A percentile compares a stretch with the other conserved stretches of the same genome.
Conservation (phyloP, 495 filamentous ascomycete genomes). For the Extremus antarcticus region DNA sequence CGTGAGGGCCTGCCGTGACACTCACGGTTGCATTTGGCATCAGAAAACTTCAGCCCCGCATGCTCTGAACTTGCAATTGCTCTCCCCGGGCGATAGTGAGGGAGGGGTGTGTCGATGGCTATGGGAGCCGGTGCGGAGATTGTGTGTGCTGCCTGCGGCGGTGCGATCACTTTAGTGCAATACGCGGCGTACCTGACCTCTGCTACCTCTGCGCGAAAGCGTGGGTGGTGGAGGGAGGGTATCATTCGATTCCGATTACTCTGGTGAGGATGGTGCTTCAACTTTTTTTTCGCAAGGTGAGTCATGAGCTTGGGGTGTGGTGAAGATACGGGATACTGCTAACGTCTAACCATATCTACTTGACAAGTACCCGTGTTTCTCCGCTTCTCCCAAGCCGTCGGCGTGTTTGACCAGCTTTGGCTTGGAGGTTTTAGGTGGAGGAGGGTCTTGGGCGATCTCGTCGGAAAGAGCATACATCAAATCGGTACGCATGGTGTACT, state of each 20-base stretch:
- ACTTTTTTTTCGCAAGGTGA: constrained; percentile 46
- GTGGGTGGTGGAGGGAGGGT: constrained; percentile 35
- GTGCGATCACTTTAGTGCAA: constrained; percentile 91
- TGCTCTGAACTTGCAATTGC: constrained; percentile 17
- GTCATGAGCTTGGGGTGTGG: constrained; percentile 26
- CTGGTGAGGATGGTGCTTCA: constrained; percentile 77
- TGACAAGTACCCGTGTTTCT: background rate
- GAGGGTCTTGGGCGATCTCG: background rate
- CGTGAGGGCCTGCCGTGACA: constrained; percentile 87
- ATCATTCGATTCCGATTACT: constrained; percentile 99
- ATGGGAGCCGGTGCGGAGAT: constrained; percentile 40
- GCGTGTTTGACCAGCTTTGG: background rate
- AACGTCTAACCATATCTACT: constrained; percentile 9
- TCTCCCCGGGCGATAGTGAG: constrained; percentile 33
- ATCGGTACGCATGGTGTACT: constrained; percentile 70
- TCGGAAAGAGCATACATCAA: constrained; percentile 48
- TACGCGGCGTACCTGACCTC: constrained; percentile 75
- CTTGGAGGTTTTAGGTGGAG: background rate
- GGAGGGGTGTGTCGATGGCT: constrained; percentile 18
- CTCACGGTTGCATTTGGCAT: constrained; percentile 92
- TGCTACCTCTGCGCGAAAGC: constrained; percentile 29
- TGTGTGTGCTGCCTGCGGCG: constrained; percentile 28
- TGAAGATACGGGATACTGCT: constrained; percentile 25
- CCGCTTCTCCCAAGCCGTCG: background rate
- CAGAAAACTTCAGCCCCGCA: constrained; percentile 75